Conservation (phyloP, 1,139 yeast genomes). For the Pichia sp. region DNA sequence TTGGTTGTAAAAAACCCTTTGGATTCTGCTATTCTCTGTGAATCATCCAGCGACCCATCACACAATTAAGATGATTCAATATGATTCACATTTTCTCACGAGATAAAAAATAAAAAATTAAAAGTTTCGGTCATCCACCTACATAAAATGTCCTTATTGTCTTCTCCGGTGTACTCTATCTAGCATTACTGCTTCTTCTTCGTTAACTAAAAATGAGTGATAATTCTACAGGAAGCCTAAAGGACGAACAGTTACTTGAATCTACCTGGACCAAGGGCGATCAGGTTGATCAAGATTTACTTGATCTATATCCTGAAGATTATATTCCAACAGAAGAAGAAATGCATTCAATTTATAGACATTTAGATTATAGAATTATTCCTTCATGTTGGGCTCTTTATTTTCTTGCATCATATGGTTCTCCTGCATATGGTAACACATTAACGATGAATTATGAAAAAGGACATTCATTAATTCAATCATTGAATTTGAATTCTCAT, state of each 20-base stretch:
- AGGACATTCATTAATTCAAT: slow-evolving; percentile 56
- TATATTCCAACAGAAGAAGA: slow-evolving; percentile 28
- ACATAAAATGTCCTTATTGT: not conserved
- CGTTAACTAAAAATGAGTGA: not conserved
- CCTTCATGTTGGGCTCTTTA: slow-evolving; percentile 82
- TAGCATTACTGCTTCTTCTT: not conserved
- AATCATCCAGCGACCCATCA: too few species aligned
- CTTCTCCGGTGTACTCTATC: not conserved
- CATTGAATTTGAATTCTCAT: slow-evolving; percentile 46
- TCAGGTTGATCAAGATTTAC: slow-evolving; percentile 1
- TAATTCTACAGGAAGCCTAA: not conserved
- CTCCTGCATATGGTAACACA: slow-evolving; percentile 71
- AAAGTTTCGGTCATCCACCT: not conserved
- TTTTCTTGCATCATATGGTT: slow-evolving; percentile 73
- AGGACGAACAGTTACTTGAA: not conserved
- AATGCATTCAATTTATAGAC: slow-evolving; percentile 56
- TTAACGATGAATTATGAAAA: slow-evolving; percentile 67
- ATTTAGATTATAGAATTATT: slow-evolving; percentile 62
- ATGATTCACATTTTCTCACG: slow-evolving; percentile 5
- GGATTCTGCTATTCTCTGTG: too few species aligned
- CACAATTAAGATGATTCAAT: not conserved
- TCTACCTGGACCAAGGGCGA: not conserved
- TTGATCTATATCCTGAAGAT: slow-evolving; percentile 13
- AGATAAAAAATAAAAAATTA: not conserved
- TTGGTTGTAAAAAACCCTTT: too few species aligned